Conservation (phyloP, 129 eudicot genomes). For the sunflower (Helianthus annuus) region HanXRQr2.0-SUNRISE NC_035436.2:27829567-27830066, state of each 20-base stretch:
- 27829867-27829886: background rate
- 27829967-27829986: no score
- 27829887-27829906: no score
- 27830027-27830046: no score
- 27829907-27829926: no score
- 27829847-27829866: constrained; percentile 1
- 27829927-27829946: no score
- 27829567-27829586: background rate
- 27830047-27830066: constrained; percentile 4
- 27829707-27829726: background rate
- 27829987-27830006: no score
- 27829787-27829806: background rate
- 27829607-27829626: background rate
- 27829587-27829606: background rate
- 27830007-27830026: no score
- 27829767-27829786: background rate
- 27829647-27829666: background rate
- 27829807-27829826: background rate
- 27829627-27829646: constrained; percentile 3
- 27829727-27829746: background rate
- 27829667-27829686: constrained; percentile 2
- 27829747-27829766: background rate
- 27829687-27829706: background rate
- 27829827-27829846: background rate
- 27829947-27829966: no score